Evolutionary conservation across 2,329 filamentous ascomycete species (phyloP).

Genomic region (Diaporthe sp.): DNA sequence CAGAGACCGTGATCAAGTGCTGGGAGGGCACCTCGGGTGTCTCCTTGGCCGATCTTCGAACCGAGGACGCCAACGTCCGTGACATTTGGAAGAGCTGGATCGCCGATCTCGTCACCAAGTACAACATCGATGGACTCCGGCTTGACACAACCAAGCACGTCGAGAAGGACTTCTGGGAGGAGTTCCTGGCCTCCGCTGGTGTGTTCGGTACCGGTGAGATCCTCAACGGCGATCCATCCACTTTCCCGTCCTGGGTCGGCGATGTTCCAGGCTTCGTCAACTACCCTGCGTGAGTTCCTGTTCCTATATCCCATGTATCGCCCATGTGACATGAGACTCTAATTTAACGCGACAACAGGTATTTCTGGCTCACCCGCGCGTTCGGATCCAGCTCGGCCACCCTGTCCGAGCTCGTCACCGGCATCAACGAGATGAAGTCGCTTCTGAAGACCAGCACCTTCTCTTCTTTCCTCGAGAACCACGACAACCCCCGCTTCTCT

Average conservation of each 20-base stretch:
- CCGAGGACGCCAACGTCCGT: slow-evolving; percentile 62
- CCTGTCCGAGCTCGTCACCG: slow-evolving; percentile 50
- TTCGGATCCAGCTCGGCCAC: slow-evolving; percentile 41
- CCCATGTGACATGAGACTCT: slow-evolving; percentile 31
- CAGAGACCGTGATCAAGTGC: slow-evolving; percentile 16
- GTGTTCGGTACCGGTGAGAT: slow-evolving; percentile 72
- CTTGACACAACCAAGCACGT: slow-evolving; percentile 71
- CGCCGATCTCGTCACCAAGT: slow-evolving; percentile 64
- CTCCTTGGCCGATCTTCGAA: slow-evolving; percentile 68
- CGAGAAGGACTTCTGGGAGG: slow-evolving; percentile 66
- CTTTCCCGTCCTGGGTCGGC: slow-evolving; percentile 60
- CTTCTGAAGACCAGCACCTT: slow-evolving; percentile 49
- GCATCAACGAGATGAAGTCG: slow-evolving; percentile 40
- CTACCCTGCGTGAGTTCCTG: slow-evolving; percentile 61
- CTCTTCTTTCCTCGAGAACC: slow-evolving; percentile 66
- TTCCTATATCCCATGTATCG: slow-evolving; percentile 47
- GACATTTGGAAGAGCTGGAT: slow-evolving; percentile 69
- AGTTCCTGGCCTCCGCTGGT: slow-evolving; percentile 60
- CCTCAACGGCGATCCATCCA: slow-evolving; percentile 63
- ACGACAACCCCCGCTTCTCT: slow-evolving; percentile 61
- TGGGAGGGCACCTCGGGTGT: slow-evolving; percentile 39
- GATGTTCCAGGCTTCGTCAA: slow-evolving; percentile 67
- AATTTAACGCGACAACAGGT: background rate
- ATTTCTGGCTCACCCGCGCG: slow-evolving; percentile 27
- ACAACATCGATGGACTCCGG: slow-evolving; percentile 70